phyloP scores from a whole-genome alignment of 495 filamentous ascomycete genomes.

The Penicillium desertorum region DNA sequence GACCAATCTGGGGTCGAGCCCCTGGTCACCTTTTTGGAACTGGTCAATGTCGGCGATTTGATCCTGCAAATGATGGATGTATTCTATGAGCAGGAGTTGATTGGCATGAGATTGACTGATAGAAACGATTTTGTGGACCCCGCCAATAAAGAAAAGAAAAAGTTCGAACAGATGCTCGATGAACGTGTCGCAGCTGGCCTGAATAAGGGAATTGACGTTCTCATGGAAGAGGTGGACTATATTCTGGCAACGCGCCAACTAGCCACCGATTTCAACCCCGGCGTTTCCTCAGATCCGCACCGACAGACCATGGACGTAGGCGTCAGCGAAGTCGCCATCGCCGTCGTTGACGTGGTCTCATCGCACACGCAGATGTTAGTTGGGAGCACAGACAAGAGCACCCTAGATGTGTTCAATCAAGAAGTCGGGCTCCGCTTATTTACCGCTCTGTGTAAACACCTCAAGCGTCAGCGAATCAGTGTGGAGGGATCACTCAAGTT shows the following conservation, averaged over 20 bases:
- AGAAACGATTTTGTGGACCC: slow-evolving; percentile 93
- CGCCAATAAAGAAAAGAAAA: slow-evolving; percentile 91
- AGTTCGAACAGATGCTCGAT: slow-evolving; percentile 98
- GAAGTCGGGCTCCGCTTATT: slow-evolving; percentile 94
- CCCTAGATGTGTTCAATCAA: slow-evolving; percentile 97
- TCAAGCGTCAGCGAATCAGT: slow-evolving; percentile 91
- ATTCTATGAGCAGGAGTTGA: slow-evolving; percentile 95
- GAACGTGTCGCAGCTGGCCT: slow-evolving; percentile 93
- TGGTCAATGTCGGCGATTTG: slow-evolving; percentile 96
- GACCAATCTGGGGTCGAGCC: slow-evolving; percentile 75
- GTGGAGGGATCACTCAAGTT: slow-evolving; percentile 87
- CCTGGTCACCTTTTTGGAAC: slow-evolving; percentile 91
- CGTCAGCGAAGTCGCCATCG: slow-evolving; percentile 70
- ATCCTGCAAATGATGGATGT: slow-evolving; percentile 99
- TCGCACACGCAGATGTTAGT: slow-evolving; percentile 88
- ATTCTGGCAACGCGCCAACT: slow-evolving; percentile 85
- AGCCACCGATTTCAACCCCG: slow-evolving; percentile 89
- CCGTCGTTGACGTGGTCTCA: slow-evolving; percentile 79
- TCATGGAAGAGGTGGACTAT: slow-evolving; percentile 98
- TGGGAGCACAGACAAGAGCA: slow-evolving; percentile 93
- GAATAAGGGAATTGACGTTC: slow-evolving; percentile 95
- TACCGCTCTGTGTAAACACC: slow-evolving; percentile 87
- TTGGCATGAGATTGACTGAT: slow-evolving; percentile 77
- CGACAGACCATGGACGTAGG: slow-evolving; percentile 69
- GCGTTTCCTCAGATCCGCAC: slow-evolving; percentile 45